These are phyloP conservation scores for Capillidium rhysosporum DNA, from an alignment of 371 early-diverging fungal species.

Conservation along the genomic window DNA sequence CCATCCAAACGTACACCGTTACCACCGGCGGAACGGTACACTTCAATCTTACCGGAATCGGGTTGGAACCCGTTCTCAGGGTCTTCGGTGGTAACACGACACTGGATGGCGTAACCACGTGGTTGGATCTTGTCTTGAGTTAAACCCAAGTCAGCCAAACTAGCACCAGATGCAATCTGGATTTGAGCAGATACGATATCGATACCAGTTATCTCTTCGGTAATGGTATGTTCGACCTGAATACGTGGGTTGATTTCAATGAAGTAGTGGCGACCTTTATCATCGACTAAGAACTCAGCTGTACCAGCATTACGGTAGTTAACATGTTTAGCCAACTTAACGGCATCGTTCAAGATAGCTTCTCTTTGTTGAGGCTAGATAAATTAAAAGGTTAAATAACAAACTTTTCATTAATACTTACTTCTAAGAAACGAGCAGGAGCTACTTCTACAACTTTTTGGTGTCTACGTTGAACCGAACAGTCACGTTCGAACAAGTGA, in stretches of 20 bases:
- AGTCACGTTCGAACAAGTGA: conserved; percentile 88
- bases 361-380: conserved; percentile 32
- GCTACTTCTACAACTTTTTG: conserved; percentile 96
- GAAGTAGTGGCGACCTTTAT: conserved; percentile 74
- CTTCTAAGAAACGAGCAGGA: conserved; percentile 29
- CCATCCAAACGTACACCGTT: conserved; percentile 85
- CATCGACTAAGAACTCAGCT: conserved; percentile 90
- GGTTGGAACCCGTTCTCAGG: conserved; percentile 79
- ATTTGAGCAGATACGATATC: conserved; percentile 86
- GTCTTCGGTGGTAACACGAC: conserved; percentile 90
- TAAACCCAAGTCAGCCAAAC: conserved; percentile 55
- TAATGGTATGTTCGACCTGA: conserved; percentile 82
- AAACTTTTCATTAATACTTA: background rate
- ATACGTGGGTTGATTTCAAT: conserved; percentile 93
- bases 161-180: conserved; percentile 74
- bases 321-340: conserved; percentile 72
- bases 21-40: conserved; percentile 72
- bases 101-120: conserved; percentile 82
- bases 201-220: conserved; percentile 87
- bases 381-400: background rate
- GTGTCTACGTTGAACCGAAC: conserved; percentile 93
- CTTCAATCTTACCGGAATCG: conserved; percentile 83
- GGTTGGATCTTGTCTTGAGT: conserved; percentile 59
- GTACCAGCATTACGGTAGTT: conserved; percentile 92
- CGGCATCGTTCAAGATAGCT: conserved; percentile 68